Percentiles rank a stretch among this genome's conserved stretches.
phyloP scores from a whole-genome alignment of 495 filamentous ascomycete species.

The Pyronema domesticum region DNA sequence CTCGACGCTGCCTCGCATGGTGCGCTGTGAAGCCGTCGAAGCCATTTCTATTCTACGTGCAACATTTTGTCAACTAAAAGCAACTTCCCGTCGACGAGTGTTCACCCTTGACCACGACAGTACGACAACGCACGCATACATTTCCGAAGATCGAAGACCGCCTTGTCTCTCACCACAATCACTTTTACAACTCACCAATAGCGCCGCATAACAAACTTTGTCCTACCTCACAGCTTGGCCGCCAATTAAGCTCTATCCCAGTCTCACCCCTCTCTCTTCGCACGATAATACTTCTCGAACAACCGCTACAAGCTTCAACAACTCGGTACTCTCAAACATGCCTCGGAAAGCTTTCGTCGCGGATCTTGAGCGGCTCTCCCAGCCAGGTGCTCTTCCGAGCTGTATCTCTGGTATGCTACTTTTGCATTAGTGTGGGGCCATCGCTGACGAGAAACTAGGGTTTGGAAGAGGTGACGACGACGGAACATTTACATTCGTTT shows the following conservation, averaged over 20 bases:
- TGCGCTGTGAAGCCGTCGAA: too few relatives aligned
- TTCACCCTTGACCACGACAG: too few relatives aligned
- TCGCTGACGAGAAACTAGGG: constrained; percentile 10
- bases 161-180: too few relatives aligned
- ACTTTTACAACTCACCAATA: too few relatives aligned
- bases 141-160: too few relatives aligned
- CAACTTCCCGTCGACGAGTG: too few relatives aligned
- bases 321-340: constrained; percentile 28
- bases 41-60: too few relatives aligned
- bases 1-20: too few relatives aligned
- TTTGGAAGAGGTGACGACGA: constrained; percentile 42
- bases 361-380: constrained; percentile 32
- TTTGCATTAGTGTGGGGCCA: background rate
- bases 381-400: constrained; percentile 20
- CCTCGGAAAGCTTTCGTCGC: constrained; percentile 37
- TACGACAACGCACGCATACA: too few relatives aligned
- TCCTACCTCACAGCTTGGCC: background rate
- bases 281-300: background rate
- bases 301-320: background rate
- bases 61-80: too few relatives aligned
- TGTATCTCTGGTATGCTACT: constrained; percentile 25
- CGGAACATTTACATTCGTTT: constrained; percentile 43
- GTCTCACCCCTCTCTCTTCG: too few relatives aligned
- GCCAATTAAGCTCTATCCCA: too few relatives aligned
- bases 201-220: background rate